Evolutionary conservation across 2,329 filamentous ascomycete genomes (phyloP), one percentile per base, ranked within the genome.

Genomic region (Monilinia polystroma): DNA sequence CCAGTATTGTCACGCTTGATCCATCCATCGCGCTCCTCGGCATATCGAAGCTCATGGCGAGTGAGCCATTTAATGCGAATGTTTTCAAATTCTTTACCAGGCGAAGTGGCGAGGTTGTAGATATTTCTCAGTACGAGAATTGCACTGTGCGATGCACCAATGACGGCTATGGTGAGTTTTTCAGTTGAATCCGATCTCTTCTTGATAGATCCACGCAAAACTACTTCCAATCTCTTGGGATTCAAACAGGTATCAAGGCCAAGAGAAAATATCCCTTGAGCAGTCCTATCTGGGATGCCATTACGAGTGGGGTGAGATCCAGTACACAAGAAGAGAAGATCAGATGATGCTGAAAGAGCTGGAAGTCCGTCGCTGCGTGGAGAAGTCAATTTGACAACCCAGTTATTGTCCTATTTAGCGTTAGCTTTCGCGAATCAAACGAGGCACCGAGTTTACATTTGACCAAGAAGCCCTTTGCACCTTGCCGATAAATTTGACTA

Each of bases 1-100:
- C 87, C 87, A 0, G 86, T 89, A 75, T 88, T 89, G 73, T 89
- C 87, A 64, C 84, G 81, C 35, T 87, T 76, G 68, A 88, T 87
- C 85, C 86, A 88, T 67, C 84, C 85, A 69, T 87, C 85, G 76
- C 80, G 84, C 74, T 83, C 84, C 72, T 85, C 82, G 20, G 87
- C 87, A 69, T 89, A 89, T 32, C 84, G 83, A 12, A 89, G 79
- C 1, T 80, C 76, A 70, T 86, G 83, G n/a, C 87, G 81, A 41
- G 79, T 86, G 76, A 89, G 87, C 86, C 86, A 89, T 71, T 83
- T 84, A 64, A 88, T 79, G 41, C 80, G 80, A 3, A 89, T 78
- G 76, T 76, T 14, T 82, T 82, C 3, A 18, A n/a, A 38, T 20
- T 26, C 8, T 14, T 51, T 16, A 3, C 23, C 16, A 6, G 29